Conservation (phyloP, 495 filamentous ascomycete genomes). For the Neurospora tetrasperma region DNA sequence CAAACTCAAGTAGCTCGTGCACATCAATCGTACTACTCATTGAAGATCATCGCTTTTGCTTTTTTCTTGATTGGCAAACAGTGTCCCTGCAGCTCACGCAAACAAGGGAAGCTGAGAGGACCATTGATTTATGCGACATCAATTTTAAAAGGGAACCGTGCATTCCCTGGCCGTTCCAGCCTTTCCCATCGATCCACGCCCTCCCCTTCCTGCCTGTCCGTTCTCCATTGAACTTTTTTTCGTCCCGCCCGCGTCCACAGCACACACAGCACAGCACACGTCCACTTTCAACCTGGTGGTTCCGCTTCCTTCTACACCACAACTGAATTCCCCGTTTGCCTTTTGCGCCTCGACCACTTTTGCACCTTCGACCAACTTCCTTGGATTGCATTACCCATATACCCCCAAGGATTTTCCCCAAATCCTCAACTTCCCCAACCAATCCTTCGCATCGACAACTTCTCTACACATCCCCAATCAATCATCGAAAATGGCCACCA, state of each 20-base stretch:
- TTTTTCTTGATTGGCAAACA: not conserved
- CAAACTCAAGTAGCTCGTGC: no score
- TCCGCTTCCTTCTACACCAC: not conserved
- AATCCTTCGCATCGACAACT: not conserved
- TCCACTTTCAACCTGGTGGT: not conserved
- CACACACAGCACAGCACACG: not conserved
- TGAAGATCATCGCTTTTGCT: not conserved
- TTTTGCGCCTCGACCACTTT: not conserved
- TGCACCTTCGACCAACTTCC: not conserved
- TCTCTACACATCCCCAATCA: slow-evolving; percentile 1
- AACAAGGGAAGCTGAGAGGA: not conserved
- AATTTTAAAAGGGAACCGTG: not conserved
- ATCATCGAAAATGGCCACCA: slow-evolving; percentile 38
- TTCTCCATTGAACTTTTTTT: slow-evolving; percentile 1
- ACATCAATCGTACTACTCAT: not conserved
- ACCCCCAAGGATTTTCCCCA: slow-evolving; percentile 14
- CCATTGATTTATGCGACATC: not conserved
- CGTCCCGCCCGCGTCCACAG: not conserved
- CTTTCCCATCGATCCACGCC: not conserved
- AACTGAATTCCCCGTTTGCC: not conserved
- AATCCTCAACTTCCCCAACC: not conserved
- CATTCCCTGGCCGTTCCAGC: not conserved
- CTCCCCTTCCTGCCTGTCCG: not conserved
- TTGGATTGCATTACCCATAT: slow-evolving; percentile 4
- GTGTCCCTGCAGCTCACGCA: not conserved